Base-by-base conservation (phyloP, 139 green algal genomes). In the Chlorella sp. region DNA sequence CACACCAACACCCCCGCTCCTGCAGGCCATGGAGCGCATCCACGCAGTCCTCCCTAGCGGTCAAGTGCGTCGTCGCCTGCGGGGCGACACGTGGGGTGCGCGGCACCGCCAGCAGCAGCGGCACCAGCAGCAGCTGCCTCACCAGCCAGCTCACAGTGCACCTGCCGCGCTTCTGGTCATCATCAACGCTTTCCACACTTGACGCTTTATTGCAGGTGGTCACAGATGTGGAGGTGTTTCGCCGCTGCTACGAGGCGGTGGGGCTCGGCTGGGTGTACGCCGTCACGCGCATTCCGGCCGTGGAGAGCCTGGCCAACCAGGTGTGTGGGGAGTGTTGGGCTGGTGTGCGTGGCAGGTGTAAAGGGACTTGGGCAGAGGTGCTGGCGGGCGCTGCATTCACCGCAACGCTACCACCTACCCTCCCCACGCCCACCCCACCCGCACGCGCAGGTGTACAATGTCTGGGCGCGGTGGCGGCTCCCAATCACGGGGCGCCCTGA, bases 211-310 rank as follows among this genome's bases (percentile, higher is more conserved):
- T n/a, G n/a, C n/a, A n/a, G n/a, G n/a, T n/a, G n/a, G n/a, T n/a
- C 59, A 25, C 71, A 6, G 89, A 93, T 53, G 79, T 98, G 5
- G 91, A 94, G 77, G 91, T 95, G 3, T 94, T 94, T 76, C 71
- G 90, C 60, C 67, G 77, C 3, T 73, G 96, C 59, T 99, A 99
- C 77, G 91, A 98, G 63, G 87, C 82, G 4, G 95, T 98, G 5
- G 95, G 94, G 0, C 83, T 98, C 4, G 95, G 95, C 31, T 99
- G 89, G 88, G 90, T 99, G 58, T 98, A 97, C 33, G 61, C 60
- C 2, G 38, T 46, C 43, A 78, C 72, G 23, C 71, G 71, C 46
- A 46, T 65, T 27, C 42, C 29, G 38, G 41, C 36, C 0, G 69
- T 66, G 8, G 46, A 65, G 38, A 27, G 8, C 12, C 53, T 75